Evolutionary conservation across 768 basidiomycete species (phyloP).

Genomic region (Candolleomyces eurysporus): DNA sequence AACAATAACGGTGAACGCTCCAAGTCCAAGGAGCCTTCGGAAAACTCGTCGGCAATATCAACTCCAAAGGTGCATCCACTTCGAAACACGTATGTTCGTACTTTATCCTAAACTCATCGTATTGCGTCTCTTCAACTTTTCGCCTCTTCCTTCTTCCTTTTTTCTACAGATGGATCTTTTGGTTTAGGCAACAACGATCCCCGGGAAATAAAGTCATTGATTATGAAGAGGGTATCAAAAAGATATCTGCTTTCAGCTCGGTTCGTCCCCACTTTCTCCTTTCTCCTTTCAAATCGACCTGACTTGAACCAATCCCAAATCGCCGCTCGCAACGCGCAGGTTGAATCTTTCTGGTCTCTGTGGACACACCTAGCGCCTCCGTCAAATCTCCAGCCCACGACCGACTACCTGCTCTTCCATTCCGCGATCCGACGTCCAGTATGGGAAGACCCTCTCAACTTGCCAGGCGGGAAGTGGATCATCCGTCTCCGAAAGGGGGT

Average conservation of each 20-base stretch:
- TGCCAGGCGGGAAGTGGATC: constrained; percentile 92
- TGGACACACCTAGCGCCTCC: constrained; percentile 90
- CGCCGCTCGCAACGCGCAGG: constrained; percentile 37
- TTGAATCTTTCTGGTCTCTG: constrained; percentile 94
- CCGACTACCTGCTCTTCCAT: constrained; percentile 93
- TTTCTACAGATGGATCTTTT: constrained; percentile 77
- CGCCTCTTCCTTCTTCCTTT: constrained; percentile 19
- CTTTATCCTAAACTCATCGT: constrained; percentile 22
- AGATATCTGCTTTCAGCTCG: constrained; percentile 85
- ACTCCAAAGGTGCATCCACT: constrained; percentile 62
- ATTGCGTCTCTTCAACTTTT: constrained; percentile 12
- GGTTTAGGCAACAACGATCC: constrained; percentile 87
- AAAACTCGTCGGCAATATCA: constrained; percentile 32
- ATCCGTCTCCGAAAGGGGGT: constrained; percentile 89
- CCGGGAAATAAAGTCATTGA: constrained; percentile 87
- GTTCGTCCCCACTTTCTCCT: constrained; percentile 31
- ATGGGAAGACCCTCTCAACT: constrained; percentile 94
- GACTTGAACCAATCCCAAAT: background rate
- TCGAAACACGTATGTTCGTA: constrained; percentile 86
- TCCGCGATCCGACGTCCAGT: constrained; percentile 81
- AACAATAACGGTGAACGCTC: constrained; percentile 38
- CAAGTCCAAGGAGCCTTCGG: constrained; percentile 38
- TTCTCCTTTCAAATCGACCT: background rate
- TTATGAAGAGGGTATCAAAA: constrained; percentile 95
- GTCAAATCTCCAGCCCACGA: constrained; percentile 80